phyloP scores from a whole-genome alignment of 73 alveolate genomes.

The Stentor coeruleus region DNA sequence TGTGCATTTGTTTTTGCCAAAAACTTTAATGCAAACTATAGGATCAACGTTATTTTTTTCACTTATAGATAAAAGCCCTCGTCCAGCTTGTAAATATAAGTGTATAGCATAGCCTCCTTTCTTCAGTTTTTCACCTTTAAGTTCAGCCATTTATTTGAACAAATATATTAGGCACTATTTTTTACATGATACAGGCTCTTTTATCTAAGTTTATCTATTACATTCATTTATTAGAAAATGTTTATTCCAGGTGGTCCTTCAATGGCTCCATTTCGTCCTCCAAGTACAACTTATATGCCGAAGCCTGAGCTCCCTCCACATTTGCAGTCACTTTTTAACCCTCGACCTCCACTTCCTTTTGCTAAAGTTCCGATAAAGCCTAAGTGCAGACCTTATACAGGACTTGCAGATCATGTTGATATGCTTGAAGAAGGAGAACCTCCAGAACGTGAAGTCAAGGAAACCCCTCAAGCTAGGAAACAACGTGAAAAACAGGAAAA shows the following conservation, averaged over 20 bases:
- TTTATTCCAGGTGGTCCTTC: background rate
- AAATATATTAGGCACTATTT: too few species aligned
- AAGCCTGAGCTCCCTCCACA: slow-evolving; percentile 88
- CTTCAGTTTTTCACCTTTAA: slow-evolving; percentile 33
- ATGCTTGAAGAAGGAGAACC: slow-evolving; percentile 64
- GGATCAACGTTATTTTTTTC: slow-evolving; percentile 34
- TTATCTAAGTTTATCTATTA: too few species aligned
- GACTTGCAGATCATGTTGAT: slow-evolving; percentile 54
- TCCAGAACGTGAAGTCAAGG: slow-evolving; percentile 46
- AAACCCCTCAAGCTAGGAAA: slow-evolving; percentile 46
- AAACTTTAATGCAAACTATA: slow-evolving; percentile 38
- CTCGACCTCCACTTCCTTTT: slow-evolving; percentile 80
- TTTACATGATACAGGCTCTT: too few species aligned
- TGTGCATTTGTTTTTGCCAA: slow-evolving; percentile 41
- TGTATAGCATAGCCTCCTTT: slow-evolving; percentile 30
- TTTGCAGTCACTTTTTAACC: slow-evolving; percentile 71
- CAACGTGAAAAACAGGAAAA: slow-evolving; percentile 50
- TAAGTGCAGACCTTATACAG: slow-evolving; percentile 57
- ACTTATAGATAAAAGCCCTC: slow-evolving; percentile 6
- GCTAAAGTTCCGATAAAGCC: slow-evolving; percentile 50
- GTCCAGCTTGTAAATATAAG: slow-evolving; percentile 3
- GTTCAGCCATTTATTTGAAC: slow-evolving; percentile 12
- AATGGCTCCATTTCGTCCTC: slow-evolving; percentile 21
- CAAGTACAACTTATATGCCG: slow-evolving; percentile 29
- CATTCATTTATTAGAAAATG: background rate